These are phyloP conservation scores for Neocucurbitaria cava DNA, from an alignment of 2,329 filamentous ascomycete species.

Conservation along the genomic window DNA sequence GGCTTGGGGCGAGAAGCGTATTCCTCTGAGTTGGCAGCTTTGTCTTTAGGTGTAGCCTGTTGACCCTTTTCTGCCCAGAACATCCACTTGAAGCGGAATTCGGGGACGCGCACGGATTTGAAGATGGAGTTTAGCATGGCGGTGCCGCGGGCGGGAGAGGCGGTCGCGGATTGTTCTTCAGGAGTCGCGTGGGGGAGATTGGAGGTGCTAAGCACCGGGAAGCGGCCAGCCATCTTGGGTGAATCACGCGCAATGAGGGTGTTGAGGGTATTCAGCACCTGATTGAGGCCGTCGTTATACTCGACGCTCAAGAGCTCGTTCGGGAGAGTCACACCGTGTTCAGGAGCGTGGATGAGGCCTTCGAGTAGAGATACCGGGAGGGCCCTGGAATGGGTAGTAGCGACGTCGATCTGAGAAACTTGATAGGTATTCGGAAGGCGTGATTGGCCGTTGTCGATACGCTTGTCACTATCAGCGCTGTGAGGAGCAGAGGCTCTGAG, in stretches of 20 bases:
- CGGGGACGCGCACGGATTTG: conserved; percentile 56
- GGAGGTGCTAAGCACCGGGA: conserved; percentile 46
- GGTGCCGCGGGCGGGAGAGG: conserved; percentile 76
- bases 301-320: conserved; percentile 18
- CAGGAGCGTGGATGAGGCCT: conserved; percentile 21
- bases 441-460: conserved; percentile 5
- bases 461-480: conserved; percentile 29
- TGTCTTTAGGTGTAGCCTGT: conserved; percentile 33
- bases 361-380: conserved; percentile 23
- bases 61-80: conserved; percentile 59
- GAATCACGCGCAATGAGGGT: conserved; percentile 8
- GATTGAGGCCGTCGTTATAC: conserved; percentile 20
- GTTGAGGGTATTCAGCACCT: conserved; percentile 25
- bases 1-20: conserved; percentile 58
- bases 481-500: conserved; percentile 31
- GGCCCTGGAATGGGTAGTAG: conserved; percentile 4
- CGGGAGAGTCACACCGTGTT: conserved; percentile 17
- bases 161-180: conserved; percentile 65
- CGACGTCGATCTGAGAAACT: conserved; percentile 5
- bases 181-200: conserved; percentile 67
- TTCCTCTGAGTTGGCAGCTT: conserved; percentile 31
- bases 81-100: conserved; percentile 60
- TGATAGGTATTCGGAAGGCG: background rate
- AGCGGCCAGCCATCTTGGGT: conserved; percentile 40
- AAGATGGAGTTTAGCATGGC: conserved; percentile 67